Percentiles rank a stretch among this genome's conserved stretches.
These are phyloP conservation scores for Corinectria fuckeliana DNA, from an alignment of 2,329 filamentous ascomycete genomes.

Conservation along the genomic window DNA sequence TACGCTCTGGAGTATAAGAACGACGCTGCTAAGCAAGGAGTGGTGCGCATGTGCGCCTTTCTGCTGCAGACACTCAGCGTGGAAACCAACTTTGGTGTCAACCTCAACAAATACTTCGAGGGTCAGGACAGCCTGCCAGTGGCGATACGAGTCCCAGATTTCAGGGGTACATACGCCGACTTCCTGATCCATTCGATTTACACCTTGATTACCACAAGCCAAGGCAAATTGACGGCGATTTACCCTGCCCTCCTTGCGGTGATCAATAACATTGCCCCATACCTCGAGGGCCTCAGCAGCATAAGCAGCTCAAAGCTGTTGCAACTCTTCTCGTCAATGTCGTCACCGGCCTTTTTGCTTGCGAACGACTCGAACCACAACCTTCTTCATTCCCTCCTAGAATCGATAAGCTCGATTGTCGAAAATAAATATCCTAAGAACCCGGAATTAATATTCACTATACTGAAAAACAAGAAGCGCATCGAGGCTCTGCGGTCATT, in stretches of 20 bases:
- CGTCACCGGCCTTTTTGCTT: conserved; percentile 87
- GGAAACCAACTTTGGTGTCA: conserved; percentile 87
- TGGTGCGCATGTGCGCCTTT: conserved; percentile 98
- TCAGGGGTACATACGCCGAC: conserved; percentile 90
- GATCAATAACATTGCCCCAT: conserved; percentile 90
- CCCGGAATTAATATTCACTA: conserved; percentile 77
- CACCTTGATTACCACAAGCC: conserved; percentile 86
- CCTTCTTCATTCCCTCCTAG: conserved; percentile 80
- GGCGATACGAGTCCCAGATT: conserved; percentile 81
- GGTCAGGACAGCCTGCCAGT: conserved; percentile 86
- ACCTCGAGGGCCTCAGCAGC: conserved; percentile 77
- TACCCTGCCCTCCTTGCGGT: conserved; percentile 92
- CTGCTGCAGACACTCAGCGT: conserved; percentile 93
- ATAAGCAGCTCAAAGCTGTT: conserved; percentile 81
- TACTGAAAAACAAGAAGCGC: conserved; percentile 79
- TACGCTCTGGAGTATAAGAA: conserved; percentile 90
- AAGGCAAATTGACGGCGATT: conserved; percentile 87
- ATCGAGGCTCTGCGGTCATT: conserved; percentile 88
- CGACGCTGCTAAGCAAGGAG: conserved; percentile 86
- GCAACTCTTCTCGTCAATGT: conserved; percentile 91
- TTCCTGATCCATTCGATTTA: conserved; percentile 96
- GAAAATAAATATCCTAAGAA: conserved; percentile 89
- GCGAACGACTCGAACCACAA: conserved; percentile 91
- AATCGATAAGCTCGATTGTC: conserved; percentile 87
- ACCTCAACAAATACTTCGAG: conserved; percentile 87